These are phyloP conservation scores for Trametes cinnabarina DNA, from an alignment of 768 basidiomycete genomes.

Conservation along the genomic window DNA sequence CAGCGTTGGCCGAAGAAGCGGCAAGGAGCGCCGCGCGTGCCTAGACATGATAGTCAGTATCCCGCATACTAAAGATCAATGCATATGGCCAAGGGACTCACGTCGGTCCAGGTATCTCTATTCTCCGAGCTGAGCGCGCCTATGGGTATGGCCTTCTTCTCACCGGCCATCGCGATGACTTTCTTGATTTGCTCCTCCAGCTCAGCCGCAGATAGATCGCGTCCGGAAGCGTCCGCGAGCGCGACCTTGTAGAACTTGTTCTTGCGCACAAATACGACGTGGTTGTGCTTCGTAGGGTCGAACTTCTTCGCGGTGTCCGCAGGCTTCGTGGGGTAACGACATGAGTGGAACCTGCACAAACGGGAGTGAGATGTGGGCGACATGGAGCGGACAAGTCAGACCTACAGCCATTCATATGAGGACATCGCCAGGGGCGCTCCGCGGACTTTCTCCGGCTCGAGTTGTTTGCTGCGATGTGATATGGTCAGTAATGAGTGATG, in stretches of 20 bases:
- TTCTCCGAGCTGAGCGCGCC: constrained; percentile 89
- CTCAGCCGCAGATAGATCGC: constrained; percentile 74
- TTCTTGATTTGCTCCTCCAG: constrained; percentile 79
- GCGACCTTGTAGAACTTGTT: constrained; percentile 88
- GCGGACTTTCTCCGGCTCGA: constrained; percentile 86
- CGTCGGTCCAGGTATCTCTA: constrained; percentile 87
- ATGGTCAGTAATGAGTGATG: background rate
- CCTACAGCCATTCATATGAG: constrained; percentile 92
- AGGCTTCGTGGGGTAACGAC: constrained; percentile 81
- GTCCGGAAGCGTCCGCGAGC: constrained; percentile 58
- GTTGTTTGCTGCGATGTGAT: constrained; percentile 41
- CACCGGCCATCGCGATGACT: constrained; percentile 63
- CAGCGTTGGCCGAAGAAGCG: constrained; percentile 62
- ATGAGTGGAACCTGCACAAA: constrained; percentile 76
- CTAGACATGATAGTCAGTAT: constrained; percentile 27
- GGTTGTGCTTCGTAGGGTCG: constrained; percentile 69
- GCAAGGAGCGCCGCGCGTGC: constrained; percentile 61
- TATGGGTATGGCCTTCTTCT: constrained; percentile 42
- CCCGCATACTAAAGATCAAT: too few relatives aligned
- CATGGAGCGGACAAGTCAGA: background rate
- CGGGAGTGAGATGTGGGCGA: background rate
- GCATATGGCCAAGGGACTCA: constrained; percentile 32
- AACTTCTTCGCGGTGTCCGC: constrained; percentile 85
- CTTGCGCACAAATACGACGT: constrained; percentile 88
- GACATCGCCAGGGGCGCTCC: constrained; percentile 82